Evolutionary conservation across 2,329 filamentous ascomycete species (phyloP), one percentile per base, ranked within the genome.

Genomic region (Claviceps arundinis): DNA sequence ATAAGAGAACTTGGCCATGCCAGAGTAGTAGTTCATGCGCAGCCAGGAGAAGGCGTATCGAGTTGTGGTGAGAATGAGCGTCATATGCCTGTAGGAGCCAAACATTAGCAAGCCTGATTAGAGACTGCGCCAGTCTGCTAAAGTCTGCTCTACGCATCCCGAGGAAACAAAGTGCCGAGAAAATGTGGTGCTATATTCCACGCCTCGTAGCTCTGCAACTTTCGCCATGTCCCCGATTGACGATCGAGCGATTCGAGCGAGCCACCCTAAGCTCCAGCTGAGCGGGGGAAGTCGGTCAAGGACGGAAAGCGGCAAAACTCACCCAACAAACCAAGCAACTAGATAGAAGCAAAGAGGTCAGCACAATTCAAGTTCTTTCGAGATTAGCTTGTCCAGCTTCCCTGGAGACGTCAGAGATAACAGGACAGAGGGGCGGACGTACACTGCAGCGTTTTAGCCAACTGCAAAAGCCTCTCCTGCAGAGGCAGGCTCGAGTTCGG

Each of bases 371-470:
- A 37, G n/a, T 14, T 9, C 3, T 4, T n/a, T 49, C n/a, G 6
- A n/a, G 13, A 5, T 17, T 14, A 7, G 4, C 24, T 47, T 30
- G 14, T 26, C n/a, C 17, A 50, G 48, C 41, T 37, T 43, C 11
- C 4, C 13, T 26, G 4, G 26, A 19, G 24, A 11, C 11, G 40
- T 34, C 30, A 19, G 19, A 11, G 38, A 19, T 14, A 17, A 50
- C 9, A 30, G 41, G 14, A 45, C 30, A 24, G 30, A 45, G 48
- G 24, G 17, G 19, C 24, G 66, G 67, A 81, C 73, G 69, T 81
- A 85, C 91, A 98, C 75, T 97, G 93, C 60, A 97, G 76, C 46
- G 90, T 97, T 70, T 95, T 83, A 59, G 85, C 89, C 60, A 97
- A 77, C 60, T 80, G 76, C 62, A 88, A 70, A 55, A 95, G 73